Conservation (phyloP, 495 filamentous ascomycete species). For the Schizothecium vesticola region DNA sequence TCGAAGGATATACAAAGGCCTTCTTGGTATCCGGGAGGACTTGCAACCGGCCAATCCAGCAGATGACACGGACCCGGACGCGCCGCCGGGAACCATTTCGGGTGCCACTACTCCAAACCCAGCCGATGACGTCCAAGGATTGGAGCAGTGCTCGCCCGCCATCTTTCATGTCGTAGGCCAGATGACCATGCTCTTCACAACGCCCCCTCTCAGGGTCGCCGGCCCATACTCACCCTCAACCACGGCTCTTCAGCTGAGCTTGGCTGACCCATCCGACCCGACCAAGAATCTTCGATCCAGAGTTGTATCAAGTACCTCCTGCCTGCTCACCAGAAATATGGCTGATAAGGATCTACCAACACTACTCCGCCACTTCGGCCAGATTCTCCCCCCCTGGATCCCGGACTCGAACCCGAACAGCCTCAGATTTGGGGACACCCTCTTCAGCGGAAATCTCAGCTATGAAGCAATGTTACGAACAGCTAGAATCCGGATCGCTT, state of each 20-base stretch:
- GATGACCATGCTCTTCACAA: not conserved
- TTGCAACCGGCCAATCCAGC: not conserved
- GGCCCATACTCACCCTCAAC: not conserved
- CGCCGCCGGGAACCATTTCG: not conserved
- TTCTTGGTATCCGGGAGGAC: not conserved
- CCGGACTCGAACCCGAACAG: not conserved
- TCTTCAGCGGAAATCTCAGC: conserved; percentile 1
- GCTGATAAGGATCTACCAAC: no score
- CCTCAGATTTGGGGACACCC: not conserved
- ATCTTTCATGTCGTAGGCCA: not conserved
- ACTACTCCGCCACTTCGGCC: not conserved
- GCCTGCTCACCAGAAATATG: no score
- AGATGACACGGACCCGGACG: not conserved
- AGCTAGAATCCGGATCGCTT: not conserved
- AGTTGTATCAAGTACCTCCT: no score
- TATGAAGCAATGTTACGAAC: not conserved
- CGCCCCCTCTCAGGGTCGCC: not conserved
- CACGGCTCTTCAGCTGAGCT: no score
- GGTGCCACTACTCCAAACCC: not conserved
- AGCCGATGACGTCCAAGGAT: not conserved
- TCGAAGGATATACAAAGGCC: not conserved
- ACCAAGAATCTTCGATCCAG: no score
- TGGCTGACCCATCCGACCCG: no score
- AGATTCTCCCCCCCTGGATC: not conserved
- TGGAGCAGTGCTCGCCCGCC: not conserved